phyloP scores from a whole-genome alignment of 169 alveolate genomes.

The Neospora caninum region DNA sequence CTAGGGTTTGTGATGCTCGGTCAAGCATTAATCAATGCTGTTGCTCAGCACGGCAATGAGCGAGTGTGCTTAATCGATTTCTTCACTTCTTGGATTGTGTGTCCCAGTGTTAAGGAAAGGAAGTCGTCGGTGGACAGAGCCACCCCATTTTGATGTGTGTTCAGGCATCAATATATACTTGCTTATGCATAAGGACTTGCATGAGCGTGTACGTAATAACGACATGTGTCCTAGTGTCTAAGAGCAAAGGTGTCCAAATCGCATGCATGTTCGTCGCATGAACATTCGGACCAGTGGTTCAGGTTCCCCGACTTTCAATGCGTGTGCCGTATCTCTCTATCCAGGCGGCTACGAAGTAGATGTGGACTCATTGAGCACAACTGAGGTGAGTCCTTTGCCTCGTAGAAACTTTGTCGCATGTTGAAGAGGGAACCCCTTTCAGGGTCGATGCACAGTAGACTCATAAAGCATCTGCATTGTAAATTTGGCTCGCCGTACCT shows the following conservation, averaged over 20 bases:
- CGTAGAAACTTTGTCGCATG: no score
- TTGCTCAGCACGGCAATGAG: no score
- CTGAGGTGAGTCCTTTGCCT: constrained; percentile 26
- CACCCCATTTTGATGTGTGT: not conserved
- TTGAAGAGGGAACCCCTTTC: no score
- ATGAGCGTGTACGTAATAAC: not conserved
- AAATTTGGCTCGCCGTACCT: no score
- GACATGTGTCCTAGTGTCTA: not conserved
- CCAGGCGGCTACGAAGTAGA: constrained; percentile 64
- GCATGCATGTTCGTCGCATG: not conserved
- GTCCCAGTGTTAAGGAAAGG: no score
- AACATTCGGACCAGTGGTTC: not conserved
- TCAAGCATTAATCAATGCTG: no score
- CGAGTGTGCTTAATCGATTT: no score
- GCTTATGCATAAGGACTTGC: not conserved
- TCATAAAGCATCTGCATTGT: no score
- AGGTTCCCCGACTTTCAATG: not conserved
- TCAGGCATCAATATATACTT: not conserved
- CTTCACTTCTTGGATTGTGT: no score
- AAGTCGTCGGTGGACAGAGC: no score
- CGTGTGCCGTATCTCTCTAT: not conserved
- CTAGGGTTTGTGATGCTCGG: not conserved
- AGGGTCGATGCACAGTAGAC: no score
- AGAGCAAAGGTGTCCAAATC: not conserved
- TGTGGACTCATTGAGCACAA: constrained; percentile 63